Evolutionary conservation across 768 basidiomycete species (phyloP).

Genomic region (Saitozyma sp.): DNA sequence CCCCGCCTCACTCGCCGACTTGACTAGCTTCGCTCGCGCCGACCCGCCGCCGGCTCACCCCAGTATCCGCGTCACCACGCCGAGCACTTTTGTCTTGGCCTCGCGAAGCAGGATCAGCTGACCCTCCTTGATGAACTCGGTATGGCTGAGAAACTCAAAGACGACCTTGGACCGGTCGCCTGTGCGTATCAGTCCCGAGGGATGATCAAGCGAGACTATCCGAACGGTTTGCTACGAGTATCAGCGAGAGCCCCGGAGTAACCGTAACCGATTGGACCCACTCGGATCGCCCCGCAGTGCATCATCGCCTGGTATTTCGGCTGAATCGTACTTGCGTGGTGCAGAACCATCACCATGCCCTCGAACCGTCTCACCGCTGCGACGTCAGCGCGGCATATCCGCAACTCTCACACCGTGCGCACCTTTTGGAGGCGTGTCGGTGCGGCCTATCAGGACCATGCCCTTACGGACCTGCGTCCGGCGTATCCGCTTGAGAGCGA

Average conservation of each 20-base stretch:
- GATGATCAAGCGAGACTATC: slow-evolving; percentile 79
- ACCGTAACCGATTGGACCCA: slow-evolving; percentile 52
- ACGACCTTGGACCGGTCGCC: slow-evolving; percentile 92
- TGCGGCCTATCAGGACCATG: slow-evolving; percentile 84
- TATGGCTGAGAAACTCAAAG: slow-evolving; percentile 90
- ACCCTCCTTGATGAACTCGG: slow-evolving; percentile 88
- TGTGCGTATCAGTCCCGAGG: slow-evolving; percentile 82
- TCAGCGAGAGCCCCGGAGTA: slow-evolving; percentile 1
- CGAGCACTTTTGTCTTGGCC: slow-evolving; percentile 80
- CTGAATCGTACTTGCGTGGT: slow-evolving; percentile 66
- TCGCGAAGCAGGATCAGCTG: slow-evolving; percentile 92
- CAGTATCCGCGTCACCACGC: slow-evolving; percentile 40
- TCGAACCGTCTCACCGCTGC: slow-evolving; percentile 81
- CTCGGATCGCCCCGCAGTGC: slow-evolving; percentile 68
- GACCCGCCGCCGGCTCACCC: slow-evolving; percentile 9
- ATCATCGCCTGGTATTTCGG: slow-evolving; percentile 92
- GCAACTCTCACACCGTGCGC: slow-evolving; percentile 19
- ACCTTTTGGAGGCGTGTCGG: slow-evolving; percentile 77
- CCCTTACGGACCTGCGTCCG: slow-evolving; percentile 83
- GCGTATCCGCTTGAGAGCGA: slow-evolving; percentile 86
- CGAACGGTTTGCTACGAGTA: slow-evolving; percentile 70
- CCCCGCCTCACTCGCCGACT: too few relatives aligned
- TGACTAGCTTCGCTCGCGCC: too few relatives aligned
- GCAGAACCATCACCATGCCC: slow-evolving; percentile 86
- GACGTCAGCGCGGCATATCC: slow-evolving; percentile 13